Percentiles rank a stretch among this genome's conserved stretches.
These are phyloP conservation scores for Stachybotrys elegans DNA, from an alignment of 2,329 filamentous ascomycete species.

Conservation along the genomic window DNA sequence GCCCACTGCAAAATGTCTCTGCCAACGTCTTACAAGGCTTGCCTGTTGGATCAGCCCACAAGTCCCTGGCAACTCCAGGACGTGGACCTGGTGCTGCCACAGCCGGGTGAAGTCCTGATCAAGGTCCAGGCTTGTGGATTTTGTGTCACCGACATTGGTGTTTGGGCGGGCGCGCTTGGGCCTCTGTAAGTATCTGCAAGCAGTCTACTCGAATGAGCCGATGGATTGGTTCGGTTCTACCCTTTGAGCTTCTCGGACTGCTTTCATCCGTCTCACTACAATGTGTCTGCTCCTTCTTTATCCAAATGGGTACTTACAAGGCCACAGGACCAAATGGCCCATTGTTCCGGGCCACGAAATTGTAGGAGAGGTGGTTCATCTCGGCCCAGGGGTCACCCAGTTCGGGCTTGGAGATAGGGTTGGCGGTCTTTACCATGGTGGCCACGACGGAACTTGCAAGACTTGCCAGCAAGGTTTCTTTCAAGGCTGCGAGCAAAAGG, in stretches of 20 bases:
- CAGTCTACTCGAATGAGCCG: too few relatives aligned
- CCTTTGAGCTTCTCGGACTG: too few relatives aligned
- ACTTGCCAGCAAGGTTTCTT: not conserved
- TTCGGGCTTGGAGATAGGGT: conserved; percentile 60
- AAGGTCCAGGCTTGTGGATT: not conserved
- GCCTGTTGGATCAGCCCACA: not conserved
- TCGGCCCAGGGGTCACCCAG: conserved; percentile 49
- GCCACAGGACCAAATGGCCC: not conserved
- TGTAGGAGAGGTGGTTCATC: conserved; percentile 58
- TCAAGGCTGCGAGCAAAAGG: conserved; percentile 37
- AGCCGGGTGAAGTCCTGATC: not conserved
- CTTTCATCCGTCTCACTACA: too few relatives aligned
- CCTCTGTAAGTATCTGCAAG: too few relatives aligned
- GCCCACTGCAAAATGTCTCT: too few relatives aligned
- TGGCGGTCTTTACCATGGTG: conserved; percentile 28
- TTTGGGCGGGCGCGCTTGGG: not conserved
- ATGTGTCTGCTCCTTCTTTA: too few relatives aligned
- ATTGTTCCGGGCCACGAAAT: conserved; percentile 37
- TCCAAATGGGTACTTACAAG: too few relatives aligned
- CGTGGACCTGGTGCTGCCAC: not conserved
- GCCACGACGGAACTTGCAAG: not conserved
- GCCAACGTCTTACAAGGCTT: not conserved
- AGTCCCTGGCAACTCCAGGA: not conserved
- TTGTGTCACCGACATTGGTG: not conserved
- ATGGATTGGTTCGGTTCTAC: too few relatives aligned